These are phyloP conservation scores for Paraconiothyrium brasiliense DNA, from an alignment of 2,329 filamentous ascomycete genomes.

Conservation along the genomic window DNA sequence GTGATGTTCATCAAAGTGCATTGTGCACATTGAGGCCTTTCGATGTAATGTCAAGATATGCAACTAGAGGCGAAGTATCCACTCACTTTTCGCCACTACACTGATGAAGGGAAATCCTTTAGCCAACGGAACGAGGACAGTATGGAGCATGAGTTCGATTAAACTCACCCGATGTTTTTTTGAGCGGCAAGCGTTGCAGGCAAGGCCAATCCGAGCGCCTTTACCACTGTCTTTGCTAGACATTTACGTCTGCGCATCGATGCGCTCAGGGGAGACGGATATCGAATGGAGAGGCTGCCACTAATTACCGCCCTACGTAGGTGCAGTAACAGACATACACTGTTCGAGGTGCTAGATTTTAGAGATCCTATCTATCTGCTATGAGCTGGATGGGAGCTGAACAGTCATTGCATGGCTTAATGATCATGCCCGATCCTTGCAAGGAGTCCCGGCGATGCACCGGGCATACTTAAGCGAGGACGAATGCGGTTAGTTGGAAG, in stretches of 20 bases:
- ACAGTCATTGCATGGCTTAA: no score
- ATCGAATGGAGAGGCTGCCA: no score
- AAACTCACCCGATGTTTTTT: slow-evolving; percentile 13
- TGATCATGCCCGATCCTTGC: no score
- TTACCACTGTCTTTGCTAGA: slow-evolving; percentile 2
- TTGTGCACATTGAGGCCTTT: slow-evolving; percentile 13
- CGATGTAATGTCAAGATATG: neutral
- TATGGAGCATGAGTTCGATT: neutral
- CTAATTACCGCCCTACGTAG: no score
- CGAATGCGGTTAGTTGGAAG: no score
- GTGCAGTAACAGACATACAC: no score
- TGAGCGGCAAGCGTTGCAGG: slow-evolving; percentile 12
- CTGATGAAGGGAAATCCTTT: neutral
- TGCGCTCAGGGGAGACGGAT: neutral
- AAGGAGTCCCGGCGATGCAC: no score
- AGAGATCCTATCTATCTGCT: no score
- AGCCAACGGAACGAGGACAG: neutral
- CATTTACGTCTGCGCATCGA: neutral
- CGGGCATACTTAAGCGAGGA: no score
- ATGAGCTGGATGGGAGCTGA: no score
- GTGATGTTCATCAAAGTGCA: slow-evolving; percentile 3
- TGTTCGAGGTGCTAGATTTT: no score
- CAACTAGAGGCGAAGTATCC: neutral
- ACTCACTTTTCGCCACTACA: slow-evolving; percentile 14
- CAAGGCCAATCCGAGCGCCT: slow-evolving; percentile 1